phyloP scores from a whole-genome alignment of 306 rosid species.

The Gillenia trifoliata region DNA sequence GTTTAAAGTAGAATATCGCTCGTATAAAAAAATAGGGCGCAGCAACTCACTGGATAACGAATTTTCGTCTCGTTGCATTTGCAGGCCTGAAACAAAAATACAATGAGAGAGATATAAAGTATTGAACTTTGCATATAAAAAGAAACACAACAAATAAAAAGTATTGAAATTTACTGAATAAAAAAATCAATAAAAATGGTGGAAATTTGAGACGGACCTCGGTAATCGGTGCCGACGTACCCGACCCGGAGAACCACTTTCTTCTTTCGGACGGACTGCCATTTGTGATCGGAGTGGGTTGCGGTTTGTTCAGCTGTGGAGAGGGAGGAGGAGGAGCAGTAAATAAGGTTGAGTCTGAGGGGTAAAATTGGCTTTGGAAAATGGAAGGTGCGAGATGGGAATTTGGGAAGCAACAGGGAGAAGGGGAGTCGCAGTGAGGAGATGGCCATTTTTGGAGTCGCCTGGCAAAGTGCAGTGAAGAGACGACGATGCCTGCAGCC shows the following conservation, averaged over 20 bases:
- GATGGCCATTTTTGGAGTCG: conserved; percentile 31
- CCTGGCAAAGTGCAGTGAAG: no score
- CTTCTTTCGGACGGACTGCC: conserved; percentile 72
- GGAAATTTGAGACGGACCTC: conserved; percentile 45
- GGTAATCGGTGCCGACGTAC: conserved; percentile 74
- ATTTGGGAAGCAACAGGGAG: conserved; percentile 28
- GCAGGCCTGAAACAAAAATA: conserved; percentile 54
- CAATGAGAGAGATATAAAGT: background rate
- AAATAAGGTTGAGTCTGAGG: conserved; percentile 14
- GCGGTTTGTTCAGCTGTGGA: conserved; percentile 1
- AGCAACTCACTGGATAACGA: conserved; percentile 53
- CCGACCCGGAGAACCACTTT: conserved; percentile 82
- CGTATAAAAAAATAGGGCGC: no score
- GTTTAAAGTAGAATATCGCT: no score
- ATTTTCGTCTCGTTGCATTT: conserved; percentile 61
- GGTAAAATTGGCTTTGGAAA: conserved; percentile 16
- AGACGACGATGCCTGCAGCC: background rate
- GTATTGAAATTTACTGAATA: background rate
- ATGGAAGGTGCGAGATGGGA: conserved; percentile 8
- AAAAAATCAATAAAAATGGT: background rate
- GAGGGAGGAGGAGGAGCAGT: conserved; percentile 13
- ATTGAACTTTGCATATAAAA: background rate
- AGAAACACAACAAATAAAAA: background rate
- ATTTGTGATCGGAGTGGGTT: conserved; percentile 16
- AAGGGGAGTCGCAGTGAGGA: conserved; percentile 42